Percentiles rank a stretch among this genome's conserved stretches.
These are phyloP conservation scores for Pyrenophora graminea DNA, from an alignment of 2,329 filamentous ascomycete species.

Conservation along the genomic window DNA sequence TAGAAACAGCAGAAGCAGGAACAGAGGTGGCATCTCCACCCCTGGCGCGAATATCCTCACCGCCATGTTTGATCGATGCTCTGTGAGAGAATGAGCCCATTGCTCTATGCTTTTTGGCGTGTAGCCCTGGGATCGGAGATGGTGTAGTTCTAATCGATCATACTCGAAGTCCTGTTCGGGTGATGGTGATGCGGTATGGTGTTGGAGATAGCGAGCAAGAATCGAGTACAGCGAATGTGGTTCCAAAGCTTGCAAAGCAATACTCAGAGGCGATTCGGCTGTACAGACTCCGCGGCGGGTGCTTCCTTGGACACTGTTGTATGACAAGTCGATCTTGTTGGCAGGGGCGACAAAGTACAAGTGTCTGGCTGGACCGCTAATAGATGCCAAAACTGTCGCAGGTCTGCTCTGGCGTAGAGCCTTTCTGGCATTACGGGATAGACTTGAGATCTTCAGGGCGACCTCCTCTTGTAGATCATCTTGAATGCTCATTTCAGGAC, in stretches of 20 bases:
- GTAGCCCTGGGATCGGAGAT: constrained; percentile 27
- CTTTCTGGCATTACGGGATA: constrained; percentile 22
- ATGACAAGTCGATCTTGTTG: constrained; percentile 22
- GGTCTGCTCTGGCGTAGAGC: constrained; percentile 27
- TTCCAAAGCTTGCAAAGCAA: constrained; percentile 2
- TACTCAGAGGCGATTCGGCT: background rate
- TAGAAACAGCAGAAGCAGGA: constrained; percentile 38
- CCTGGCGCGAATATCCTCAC: constrained; percentile 23
- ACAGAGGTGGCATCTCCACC: constrained; percentile 29
- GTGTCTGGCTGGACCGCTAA: constrained; percentile 18
- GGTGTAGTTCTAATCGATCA: constrained; percentile 21
- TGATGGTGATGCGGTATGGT: constrained; percentile 10
- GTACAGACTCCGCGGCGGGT: background rate
- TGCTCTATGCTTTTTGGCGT: constrained; percentile 17
- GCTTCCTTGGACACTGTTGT: constrained; percentile 2
- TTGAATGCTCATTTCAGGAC: no score
- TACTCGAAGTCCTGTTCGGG: constrained; percentile 17
- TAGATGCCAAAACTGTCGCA: constrained; percentile 25
- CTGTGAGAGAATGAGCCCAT: constrained; percentile 33
- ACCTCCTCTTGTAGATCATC: no score
- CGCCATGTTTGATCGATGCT: constrained; percentile 22
- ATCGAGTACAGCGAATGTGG: constrained; percentile 31
- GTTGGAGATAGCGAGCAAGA: constrained; percentile 32
- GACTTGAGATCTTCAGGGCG: constrained; percentile 1
- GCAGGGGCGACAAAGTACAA: constrained; percentile 22